Evolutionary conservation across 2,329 filamentous ascomycete genomes (phyloP).

Genomic region (Apiospora rasikravindrae): DNA sequence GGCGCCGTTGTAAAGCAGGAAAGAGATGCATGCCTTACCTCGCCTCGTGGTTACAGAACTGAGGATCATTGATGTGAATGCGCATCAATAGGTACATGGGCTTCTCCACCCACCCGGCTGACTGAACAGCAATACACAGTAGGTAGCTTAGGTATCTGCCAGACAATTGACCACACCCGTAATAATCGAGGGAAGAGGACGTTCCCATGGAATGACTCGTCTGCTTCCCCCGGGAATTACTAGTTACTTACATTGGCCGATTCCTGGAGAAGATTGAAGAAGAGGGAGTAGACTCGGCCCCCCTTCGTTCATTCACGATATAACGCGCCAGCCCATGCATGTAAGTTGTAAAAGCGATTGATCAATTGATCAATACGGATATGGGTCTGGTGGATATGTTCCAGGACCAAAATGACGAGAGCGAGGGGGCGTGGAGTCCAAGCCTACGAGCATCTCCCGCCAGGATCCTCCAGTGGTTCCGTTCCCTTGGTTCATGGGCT

Average conservation of each 20-base stretch:
- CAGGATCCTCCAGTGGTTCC: slow-evolving; percentile 13
- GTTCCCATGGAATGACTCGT: background rate
- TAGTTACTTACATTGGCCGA: background rate
- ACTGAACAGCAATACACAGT: slow-evolving; percentile 2
- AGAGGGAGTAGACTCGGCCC: background rate
- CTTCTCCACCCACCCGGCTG: background rate
- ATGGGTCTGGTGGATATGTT: background rate
- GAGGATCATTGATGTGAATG: no score
- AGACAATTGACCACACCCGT: background rate
- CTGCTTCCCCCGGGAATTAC: background rate
- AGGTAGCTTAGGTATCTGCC: background rate
- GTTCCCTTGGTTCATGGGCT: slow-evolving; percentile 9
- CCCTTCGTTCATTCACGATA: background rate
- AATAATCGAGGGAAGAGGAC: background rate
- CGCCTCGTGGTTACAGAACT: background rate
- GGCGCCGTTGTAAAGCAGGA: background rate
- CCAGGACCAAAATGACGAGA: slow-evolving; percentile 6
- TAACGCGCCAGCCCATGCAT: background rate
- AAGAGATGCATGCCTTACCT: background rate
- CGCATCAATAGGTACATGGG: no score
- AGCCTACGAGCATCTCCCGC: slow-evolving; percentile 1
- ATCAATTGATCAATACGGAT: background rate
- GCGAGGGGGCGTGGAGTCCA: background rate
- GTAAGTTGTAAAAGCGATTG: background rate
- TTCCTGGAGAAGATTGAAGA: background rate